Conservation (phyloP, 257 asterid species). For the Ballota nigra region DNA sequence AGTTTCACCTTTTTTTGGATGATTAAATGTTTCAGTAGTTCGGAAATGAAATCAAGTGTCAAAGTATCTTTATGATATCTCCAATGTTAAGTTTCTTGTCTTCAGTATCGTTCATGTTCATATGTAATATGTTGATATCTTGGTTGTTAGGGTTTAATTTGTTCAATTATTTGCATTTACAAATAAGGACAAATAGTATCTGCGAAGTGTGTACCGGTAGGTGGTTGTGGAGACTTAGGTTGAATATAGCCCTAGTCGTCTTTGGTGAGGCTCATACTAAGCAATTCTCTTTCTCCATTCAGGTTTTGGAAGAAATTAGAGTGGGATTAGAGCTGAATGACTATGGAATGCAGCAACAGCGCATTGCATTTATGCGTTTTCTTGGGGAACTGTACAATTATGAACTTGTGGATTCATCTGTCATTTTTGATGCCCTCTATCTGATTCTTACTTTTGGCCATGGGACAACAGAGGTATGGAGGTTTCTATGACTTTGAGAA, state of each 20-base stretch:
- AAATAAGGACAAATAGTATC: not conserved
- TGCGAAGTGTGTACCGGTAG: not conserved
- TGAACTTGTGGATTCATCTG: slow-evolving; percentile 94
- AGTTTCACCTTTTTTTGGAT: not conserved
- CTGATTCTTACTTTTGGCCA: slow-evolving; percentile 80
- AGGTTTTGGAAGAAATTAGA: slow-evolving; percentile 97
- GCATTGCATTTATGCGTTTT: slow-evolving; percentile 91
- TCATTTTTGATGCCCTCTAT: slow-evolving; percentile 86
- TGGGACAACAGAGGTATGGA: slow-evolving; percentile 85
- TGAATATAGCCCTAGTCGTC: not conserved
- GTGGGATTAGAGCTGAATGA: slow-evolving; percentile 89
- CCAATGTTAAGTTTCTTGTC: not conserved
- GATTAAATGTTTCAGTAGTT: slow-evolving; percentile 6
- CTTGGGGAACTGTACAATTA: slow-evolving; percentile 95
- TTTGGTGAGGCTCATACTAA: slow-evolving; percentile 21
- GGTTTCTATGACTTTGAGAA: slow-evolving; percentile 2
- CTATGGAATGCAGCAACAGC: slow-evolving; percentile 88
- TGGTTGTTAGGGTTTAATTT: not conserved
- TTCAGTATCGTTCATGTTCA: slow-evolving; percentile 1
- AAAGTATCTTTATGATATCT: not conserved
- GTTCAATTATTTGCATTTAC: not conserved
- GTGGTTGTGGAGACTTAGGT: slow-evolving; percentile 14
- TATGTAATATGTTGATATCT: not conserved
- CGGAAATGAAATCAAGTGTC: not conserved
- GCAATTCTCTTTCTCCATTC: slow-evolving; percentile 23